Conservation (phyloP, 768 basidiomycete species). For the Lactifluus piperatus region DNA sequence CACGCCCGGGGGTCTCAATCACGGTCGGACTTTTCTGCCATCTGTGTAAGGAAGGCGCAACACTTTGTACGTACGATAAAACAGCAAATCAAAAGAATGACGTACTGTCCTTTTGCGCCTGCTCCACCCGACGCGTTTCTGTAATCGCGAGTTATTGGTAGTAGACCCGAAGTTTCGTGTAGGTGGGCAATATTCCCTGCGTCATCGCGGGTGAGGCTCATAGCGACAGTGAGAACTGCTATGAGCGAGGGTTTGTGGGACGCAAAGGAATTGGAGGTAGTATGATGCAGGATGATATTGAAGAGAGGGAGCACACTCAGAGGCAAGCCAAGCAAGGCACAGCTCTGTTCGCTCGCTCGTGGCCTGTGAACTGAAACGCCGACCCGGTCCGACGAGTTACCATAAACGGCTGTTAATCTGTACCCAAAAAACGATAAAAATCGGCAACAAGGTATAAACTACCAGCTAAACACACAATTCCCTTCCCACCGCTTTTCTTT, state of each 20-base stretch:
- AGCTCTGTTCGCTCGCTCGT: too few relatives aligned
- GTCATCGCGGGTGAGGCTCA: constrained; percentile 7
- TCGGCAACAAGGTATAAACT: constrained; percentile 95
- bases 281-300: not conserved
- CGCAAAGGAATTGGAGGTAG: not conserved
- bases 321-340: not conserved
- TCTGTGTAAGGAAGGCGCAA: not conserved
- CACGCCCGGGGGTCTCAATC: constrained; percentile 2
- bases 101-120: not conserved
- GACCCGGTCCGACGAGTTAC: not conserved
- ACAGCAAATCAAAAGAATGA: not conserved
- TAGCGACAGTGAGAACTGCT: not conserved
- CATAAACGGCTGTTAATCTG: not conserved
- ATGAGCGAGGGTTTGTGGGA: not conserved
- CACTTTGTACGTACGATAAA: not conserved
- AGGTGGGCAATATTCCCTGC: not conserved
- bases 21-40: not conserved
- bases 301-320: not conserved
- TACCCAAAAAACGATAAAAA: constrained; percentile 49
- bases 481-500: constrained; percentile 22
- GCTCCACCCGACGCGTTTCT: constrained; percentile 9
- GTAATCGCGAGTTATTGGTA: not conserved
- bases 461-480: constrained; percentile 71
- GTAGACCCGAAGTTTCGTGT: constrained; percentile 1
- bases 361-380: too few relatives aligned